Conservation (phyloP, 1,284 basidiomycete species). For the Malassezia sp. region DNA sequence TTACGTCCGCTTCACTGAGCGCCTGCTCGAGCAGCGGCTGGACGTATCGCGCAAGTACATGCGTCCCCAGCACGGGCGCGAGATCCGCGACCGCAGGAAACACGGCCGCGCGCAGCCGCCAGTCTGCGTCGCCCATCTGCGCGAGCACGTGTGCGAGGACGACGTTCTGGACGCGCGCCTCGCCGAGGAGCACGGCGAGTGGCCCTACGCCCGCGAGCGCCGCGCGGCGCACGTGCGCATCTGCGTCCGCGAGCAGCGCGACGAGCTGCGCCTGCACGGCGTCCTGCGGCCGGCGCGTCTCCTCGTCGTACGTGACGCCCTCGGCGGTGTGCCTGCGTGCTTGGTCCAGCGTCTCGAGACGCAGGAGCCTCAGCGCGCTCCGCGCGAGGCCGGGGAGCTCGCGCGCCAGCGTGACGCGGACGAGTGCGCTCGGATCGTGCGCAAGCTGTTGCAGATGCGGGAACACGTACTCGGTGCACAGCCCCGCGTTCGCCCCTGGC, state of each 20-base stretch:
- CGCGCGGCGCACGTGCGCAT: constrained; percentile 52
- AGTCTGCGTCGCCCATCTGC: constrained; percentile 85
- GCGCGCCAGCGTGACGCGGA: constrained; percentile 76
- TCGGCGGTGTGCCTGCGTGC: constrained; percentile 65
- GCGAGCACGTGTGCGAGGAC: constrained; percentile 96
- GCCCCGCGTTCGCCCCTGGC: constrained; percentile 69
- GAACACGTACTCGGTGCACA: constrained; percentile 89
- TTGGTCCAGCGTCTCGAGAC: constrained; percentile 58
- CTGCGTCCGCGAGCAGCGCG: constrained; percentile 55
- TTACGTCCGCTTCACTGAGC: constrained; percentile 73
- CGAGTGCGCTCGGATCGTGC: constrained; percentile 72
- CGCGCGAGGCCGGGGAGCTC: constrained; percentile 73
- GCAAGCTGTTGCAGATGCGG: constrained; percentile 75
- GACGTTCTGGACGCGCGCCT: constrained; percentile 85
- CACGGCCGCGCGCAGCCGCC: constrained; percentile 78
- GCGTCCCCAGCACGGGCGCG: constrained; percentile 49
- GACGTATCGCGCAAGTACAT: constrained; percentile 59
- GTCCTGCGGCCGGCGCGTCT: constrained; percentile 67
- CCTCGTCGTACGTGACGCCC: constrained; percentile 17
- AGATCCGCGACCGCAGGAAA: constrained; percentile 92
- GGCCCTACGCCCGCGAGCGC: constrained; percentile 66
- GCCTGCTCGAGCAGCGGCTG: constrained; percentile 89
- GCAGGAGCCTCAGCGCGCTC: constrained; percentile 69
- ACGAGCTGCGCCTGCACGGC: constrained; percentile 79
- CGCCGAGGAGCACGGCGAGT: constrained; percentile 81